Evolutionary conservation across 2,329 filamentous ascomycete species (phyloP).

Genomic region (Alternaria viburni): DNA sequence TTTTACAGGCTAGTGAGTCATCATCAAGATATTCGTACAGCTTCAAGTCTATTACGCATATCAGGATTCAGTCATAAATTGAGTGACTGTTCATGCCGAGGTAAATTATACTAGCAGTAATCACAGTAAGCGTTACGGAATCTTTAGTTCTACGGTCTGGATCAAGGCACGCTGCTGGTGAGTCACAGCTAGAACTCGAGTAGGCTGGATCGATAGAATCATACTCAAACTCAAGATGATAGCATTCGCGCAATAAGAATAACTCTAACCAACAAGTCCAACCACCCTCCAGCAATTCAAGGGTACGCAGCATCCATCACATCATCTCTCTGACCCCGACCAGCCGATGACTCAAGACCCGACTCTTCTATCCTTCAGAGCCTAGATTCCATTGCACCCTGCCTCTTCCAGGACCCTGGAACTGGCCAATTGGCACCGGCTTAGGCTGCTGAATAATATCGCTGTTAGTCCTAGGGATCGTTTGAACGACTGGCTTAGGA

Average conservation of each 20-base stretch:
- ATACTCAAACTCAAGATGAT: no score
- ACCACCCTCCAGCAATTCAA: neutral
- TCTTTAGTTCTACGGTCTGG: no score
- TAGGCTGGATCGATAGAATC: no score
- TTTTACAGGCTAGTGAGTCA: no score
- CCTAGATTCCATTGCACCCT: constrained; percentile 46
- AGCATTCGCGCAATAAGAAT: neutral
- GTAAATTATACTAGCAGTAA: no score
- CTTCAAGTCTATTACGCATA: neutral
- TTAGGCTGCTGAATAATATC: constrained; percentile 38
- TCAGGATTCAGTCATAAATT: neutral
- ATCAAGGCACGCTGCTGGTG: no score
- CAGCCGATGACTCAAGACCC: neutral
- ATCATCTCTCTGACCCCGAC: neutral
- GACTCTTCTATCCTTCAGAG: constrained; percentile 27
- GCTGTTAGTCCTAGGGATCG: constrained; percentile 32
- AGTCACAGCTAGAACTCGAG: no score
- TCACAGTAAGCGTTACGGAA: no score
- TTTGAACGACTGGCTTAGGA: constrained; percentile 13
- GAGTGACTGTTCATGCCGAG: neutral
- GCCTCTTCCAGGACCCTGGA: constrained; percentile 21
- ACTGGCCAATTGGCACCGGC: constrained; percentile 30
- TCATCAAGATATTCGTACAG: neutral
- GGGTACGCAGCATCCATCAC: neutral
- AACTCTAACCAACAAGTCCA: neutral